Evolutionary conservation across 2,329 filamentous ascomycete genomes (phyloP), one percentile per base, ranked within the genome.

Genomic region (Byssochlamys sp.): DNA sequence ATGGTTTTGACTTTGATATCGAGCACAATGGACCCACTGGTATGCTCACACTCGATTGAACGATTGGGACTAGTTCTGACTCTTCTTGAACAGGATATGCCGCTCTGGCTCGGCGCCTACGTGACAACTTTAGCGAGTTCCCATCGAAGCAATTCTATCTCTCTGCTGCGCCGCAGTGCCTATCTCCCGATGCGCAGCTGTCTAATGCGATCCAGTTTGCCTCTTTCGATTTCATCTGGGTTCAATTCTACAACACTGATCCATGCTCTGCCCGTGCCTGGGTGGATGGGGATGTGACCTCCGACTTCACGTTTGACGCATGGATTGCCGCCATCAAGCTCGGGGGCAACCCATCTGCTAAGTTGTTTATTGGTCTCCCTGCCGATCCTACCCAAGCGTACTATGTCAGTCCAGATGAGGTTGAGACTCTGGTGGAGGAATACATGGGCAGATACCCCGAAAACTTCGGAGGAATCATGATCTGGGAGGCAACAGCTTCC

Each of bases 391-490:
- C 62, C 24, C 53, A 65, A 14, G 63, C 66, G 0, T 75, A 74
- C 63, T 84, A 84, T 64, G 67, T 84, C 14, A 67, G 65, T 1
- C 78, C 78, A 0, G 58, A 63, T 0, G 75, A 83, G 58, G 80
- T 77, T 2, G 67, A 76, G 55, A 63, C 65, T 2, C 61, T 84
- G 55, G 68, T 83, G 26, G 62, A 69, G n/a, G 63, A 69, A 49
- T 79, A 76, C 60, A 74, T 73, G 59, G 65, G 65, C 14, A 65
- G 71, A 25, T 72, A 74, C 59, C 68, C 72, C 1, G 57, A 71
- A 25, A 70, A 68, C 1, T 84, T 84, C 61, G 82, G 81, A 48
- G 83, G 83, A 70, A 72, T 83, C 48, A 84, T 84, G 81, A 66
- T 84, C 4, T 84, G 80, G 80, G 81, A 84, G 57, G 61, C 58